Base-by-base conservation (phyloP, 2,329 filamentous ascomycete genomes). In the Cytospora mali region DNA sequence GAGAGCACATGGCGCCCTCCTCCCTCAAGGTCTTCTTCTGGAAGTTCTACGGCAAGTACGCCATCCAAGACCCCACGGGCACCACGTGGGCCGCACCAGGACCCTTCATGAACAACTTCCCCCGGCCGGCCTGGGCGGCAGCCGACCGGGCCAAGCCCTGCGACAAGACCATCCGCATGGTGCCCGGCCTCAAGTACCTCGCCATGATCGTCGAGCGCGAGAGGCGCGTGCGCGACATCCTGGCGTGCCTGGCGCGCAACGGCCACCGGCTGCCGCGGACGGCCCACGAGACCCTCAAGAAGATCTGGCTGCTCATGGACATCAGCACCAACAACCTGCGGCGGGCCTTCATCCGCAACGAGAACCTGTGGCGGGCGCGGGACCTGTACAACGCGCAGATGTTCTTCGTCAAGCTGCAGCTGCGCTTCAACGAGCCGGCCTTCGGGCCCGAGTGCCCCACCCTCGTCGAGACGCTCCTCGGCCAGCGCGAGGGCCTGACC, bases 281-380 rank as follows among this genome's bases (percentile, higher is more conserved):
- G 28, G 83, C 82, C 66, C 71, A 76, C 55, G 56, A 69, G 13
- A 79, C 80, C 1, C 75, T 90, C 52, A 80, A 85, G 69, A 90
- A 90, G 70, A 77, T 92, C 21, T 95, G 92, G 92, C 81, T 90
- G 57, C 70, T 91, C 35, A 86, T 92, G 78, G 90, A 93, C 69
- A 76, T 88, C 4, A 76, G 84, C 0, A 86, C 84, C 16, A 88
- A 81, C 55, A 69, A 66, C 0, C 76, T 82, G 16, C 85, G 91
- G 1, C 74, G 80, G 6, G 77, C 76, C 1, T 76, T 88, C 6
- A 72, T 92, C 6, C 77, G 77, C 31, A 85, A 85, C 71, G 58
- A 59, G 11, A 67, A 69, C 0, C 77, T 88, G 54, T 89, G 89
- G 81, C 76, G 80, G 11, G 77, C 88, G 62, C 64, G 72, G 4